Conservation (phyloP, 768 basidiomycete species). For the Multifurca ochricompacta region DNA sequence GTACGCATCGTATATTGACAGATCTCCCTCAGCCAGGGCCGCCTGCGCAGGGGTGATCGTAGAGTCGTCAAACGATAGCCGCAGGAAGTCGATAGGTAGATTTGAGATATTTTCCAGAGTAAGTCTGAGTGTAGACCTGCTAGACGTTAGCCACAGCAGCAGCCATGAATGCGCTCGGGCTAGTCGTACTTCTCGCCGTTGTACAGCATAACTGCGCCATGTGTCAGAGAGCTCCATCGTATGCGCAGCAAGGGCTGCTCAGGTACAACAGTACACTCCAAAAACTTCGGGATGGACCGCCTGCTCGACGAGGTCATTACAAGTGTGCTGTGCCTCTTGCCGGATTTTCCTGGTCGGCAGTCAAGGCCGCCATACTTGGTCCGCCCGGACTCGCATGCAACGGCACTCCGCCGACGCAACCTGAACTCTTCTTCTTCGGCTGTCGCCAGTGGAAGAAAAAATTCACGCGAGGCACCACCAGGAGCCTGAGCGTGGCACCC, state of each 20-base stretch:
- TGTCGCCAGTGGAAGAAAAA: constrained; percentile 66
- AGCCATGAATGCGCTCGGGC: background rate
- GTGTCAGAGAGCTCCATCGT: constrained; percentile 80
- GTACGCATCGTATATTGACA: constrained; percentile 80
- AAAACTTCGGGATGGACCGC: constrained; percentile 39
- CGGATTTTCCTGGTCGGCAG: constrained; percentile 48
- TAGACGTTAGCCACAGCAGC: constrained; percentile 12
- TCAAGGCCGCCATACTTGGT: constrained; percentile 71
- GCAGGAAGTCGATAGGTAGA: constrained; percentile 77
- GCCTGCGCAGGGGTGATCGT: constrained; percentile 71
- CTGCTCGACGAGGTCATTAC: constrained; percentile 24
- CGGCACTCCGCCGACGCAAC: constrained; percentile 47
- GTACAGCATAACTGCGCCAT: constrained; percentile 92
- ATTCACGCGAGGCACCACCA: constrained; percentile 63
- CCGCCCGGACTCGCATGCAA: constrained; percentile 59
- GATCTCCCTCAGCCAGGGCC: constrained; percentile 67
- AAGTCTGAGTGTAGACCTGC: constrained; percentile 74
- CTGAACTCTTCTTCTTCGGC: constrained; percentile 61
- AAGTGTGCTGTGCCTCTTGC: constrained; percentile 33
- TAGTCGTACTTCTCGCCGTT: constrained; percentile 77
- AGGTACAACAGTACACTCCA: constrained; percentile 78
- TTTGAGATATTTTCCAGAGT: constrained; percentile 86
- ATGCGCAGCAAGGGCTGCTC: constrained; percentile 86
- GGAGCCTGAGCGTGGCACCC: constrained; percentile 76
- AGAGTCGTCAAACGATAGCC: constrained; percentile 85